A percentile compares a stretch with the other conserved stretches of the same genome.
phyloP scores from a whole-genome alignment of 805 yeast genomes.

The Ogataea corticis region DNA sequence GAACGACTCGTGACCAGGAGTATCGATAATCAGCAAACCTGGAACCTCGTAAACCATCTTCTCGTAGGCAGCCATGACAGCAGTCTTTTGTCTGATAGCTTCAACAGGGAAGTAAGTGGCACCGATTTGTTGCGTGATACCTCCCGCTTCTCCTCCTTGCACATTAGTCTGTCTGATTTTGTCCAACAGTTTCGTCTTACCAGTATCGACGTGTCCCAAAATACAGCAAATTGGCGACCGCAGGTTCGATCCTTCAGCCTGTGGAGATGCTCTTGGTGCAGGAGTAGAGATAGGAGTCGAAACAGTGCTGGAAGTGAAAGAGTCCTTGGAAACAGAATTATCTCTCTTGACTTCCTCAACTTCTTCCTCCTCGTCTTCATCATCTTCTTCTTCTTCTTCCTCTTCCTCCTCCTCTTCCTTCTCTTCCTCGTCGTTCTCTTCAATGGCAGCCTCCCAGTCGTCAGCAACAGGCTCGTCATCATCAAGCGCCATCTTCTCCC shows the following conservation, averaged over 20 bases:
- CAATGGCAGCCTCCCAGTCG: slow-evolving; percentile 48
- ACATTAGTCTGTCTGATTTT: slow-evolving; percentile 98
- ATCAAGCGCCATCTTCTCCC: slow-evolving; percentile 73
- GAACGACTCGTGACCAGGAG: slow-evolving; percentile 99
- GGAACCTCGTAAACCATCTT: slow-evolving; percentile 91
- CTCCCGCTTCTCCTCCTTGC: slow-evolving; percentile 99
- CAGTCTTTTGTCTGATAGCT: slow-evolving; percentile 87
- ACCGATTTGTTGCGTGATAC: slow-evolving; percentile 99
- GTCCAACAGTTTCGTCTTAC: slow-evolving; percentile 96
- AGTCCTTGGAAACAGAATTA: slow-evolving; percentile 1
- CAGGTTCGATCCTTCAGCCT: slow-evolving; percentile 45
- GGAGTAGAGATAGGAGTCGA: slow-evolving; percentile 1
- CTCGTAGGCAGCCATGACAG: slow-evolving; percentile 84
- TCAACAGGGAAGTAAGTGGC: slow-evolving; percentile 99
- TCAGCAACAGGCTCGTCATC: slow-evolving; percentile 49
- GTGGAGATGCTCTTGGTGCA: slow-evolving; percentile 10
- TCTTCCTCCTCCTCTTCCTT: slow-evolving; percentile 22
- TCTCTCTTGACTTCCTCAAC: slow-evolving; percentile 32
- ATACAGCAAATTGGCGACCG: slow-evolving; percentile 99
- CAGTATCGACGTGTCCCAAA: slow-evolving; percentile 99
- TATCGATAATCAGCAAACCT: slow-evolving; percentile 93
- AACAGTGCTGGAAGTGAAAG: too few relatives aligned
- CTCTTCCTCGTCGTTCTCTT: slow-evolving; percentile 39
- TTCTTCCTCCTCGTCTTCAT: slow-evolving; percentile 33
- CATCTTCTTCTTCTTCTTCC: slow-evolving; percentile 30